Evolutionary conservation across 2,329 filamentous ascomycete genomes (phyloP), one percentile per base, ranked within the genome.

Genomic region (Ceratocystis ficicola): DNA sequence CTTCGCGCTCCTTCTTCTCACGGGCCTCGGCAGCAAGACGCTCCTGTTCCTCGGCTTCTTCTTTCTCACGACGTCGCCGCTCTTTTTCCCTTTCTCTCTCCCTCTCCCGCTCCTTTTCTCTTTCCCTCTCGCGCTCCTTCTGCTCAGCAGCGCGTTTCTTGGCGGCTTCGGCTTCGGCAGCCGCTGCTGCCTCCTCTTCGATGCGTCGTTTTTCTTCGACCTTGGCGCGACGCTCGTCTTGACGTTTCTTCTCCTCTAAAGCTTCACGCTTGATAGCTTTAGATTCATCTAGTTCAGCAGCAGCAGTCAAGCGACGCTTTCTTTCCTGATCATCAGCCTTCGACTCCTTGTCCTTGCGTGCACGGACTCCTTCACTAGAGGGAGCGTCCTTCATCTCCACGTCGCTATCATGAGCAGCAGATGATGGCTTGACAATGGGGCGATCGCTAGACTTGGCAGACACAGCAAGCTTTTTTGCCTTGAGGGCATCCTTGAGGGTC

Each of bases 331-430:
- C 75, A 30, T 75, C 72, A 17, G 70, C 70, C 68, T 71, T 73
- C 65, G 7, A 30, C 67, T 72, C 68, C 70, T 75, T 55, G 68
- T 69, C 73, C 71, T 71, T 63, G 48, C 50, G 65, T 10, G n/a
- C 10, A 4, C 48, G 60, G 12, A 17, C 17, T 20, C n/a, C 46
- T 5, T 57, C 30, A n/a, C 20, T 8, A 4, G 61, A 32, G 5
- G 64, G 48, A 22, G 66, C 63, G 68, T 84, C 82, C 1, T 74
- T 75, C 82, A 85, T 84, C 22, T 82, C 80, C 7, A 82, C 72
- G 65, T 85, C 83, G 1, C 75, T 72, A 65, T 84, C 81, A 28
- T 76, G 74, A n/a, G 75, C 74, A 55, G 72, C 77, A 6, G 70
- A 71, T 15, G 70, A 66, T 71, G 72, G 77, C 71, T 73, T 68